Base-by-base conservation (phyloP, 805 yeast genomes). In the Ogataea dorogensis region DNA sequence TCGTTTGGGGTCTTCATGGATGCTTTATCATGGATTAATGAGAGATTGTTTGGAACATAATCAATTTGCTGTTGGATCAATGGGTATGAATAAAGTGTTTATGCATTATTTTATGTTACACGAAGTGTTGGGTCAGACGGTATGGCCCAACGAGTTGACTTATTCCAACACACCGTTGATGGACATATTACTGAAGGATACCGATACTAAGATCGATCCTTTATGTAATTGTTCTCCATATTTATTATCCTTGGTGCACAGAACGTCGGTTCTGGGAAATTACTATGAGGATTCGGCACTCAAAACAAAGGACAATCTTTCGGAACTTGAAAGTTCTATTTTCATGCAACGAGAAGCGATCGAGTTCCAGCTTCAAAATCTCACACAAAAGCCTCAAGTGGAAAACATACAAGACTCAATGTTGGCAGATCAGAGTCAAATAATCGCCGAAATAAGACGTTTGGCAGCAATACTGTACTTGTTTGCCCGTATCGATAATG, bases 111-210 rank as follows among this genome's bases (percentile, higher is more conserved):
- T 68, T 41, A 55, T 64, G 5, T 52, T 64, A 10, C 71, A 68
- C 43, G 73, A 68, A 38, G 64, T 68, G 2, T 62, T 68, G 69
- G 68, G 70, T 3, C 68, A 64, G 31, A 67, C 72, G 0, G 68
- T 66, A 2, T 64, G 67, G 68, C 49, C 52, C 26, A 56, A 55
- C 20, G 36, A 31, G 16, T 28, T 41, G 11, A 42, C 18, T 12
- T 24, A 31, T 4, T 42, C 20, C 22, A 63, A 59, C 21, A 61
- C 58, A 32, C 56, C 58, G 16, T 55, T 49, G 31, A 48, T 58
- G 17, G 60, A 61, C 36, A 50, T 39, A 17, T 43, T 63, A 32
- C 63, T 62, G 36, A 53, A 59, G 24, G 28, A 39, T 14, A 40
- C 63, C 56, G 71, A 65, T 34, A 56, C 54, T 1, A 45, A 47